A percentile compares a stretch with the other conserved stretches of the same genome.
Conservation (phyloP, 2,329 filamentous ascomycete genomes). For the Pezicula carpinea region DNA sequence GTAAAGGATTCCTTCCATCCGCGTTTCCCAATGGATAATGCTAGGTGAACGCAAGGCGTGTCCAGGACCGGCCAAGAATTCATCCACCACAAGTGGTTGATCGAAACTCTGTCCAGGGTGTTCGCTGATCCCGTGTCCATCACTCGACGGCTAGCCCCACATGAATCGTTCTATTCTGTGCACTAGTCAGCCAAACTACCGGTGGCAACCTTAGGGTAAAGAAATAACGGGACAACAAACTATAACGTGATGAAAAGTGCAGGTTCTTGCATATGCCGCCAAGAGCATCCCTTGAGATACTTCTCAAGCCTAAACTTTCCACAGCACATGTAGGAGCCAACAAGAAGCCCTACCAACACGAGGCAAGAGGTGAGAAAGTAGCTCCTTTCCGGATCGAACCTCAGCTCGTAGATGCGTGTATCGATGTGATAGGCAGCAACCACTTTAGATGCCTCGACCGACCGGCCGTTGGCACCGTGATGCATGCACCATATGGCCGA, state of each 20-base stretch:
- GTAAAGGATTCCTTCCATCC: background rate
- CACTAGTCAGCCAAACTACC: slow-evolving; percentile 14
- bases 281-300: slow-evolving; percentile 4
- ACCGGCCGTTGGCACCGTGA: background rate
- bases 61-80: slow-evolving; percentile 9
- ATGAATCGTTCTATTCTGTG: slow-evolving; percentile 10
- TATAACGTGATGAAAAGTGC: slow-evolving; percentile 26
- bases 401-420: background rate
- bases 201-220: slow-evolving; percentile 11
- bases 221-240: slow-evolving; percentile 17
- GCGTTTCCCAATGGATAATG: background rate
- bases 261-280: slow-evolving; percentile 15
- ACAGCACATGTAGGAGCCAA: slow-evolving; percentile 9
- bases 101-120: slow-evolving; percentile 7
- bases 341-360: background rate
- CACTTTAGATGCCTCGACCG: background rate
- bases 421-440: background rate
- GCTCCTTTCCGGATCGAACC: background rate
- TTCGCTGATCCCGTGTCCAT: slow-evolving; percentile 15
- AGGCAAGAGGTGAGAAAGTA: background rate
- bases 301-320: slow-evolving; percentile 11
- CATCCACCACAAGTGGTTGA: slow-evolving; percentile 11
- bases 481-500: background rate
- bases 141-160: slow-evolving; percentile 13
- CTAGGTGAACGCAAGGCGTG: slow-evolving; percentile 6